phyloP scores from a whole-genome alignment of 2,329 filamentous ascomycete genomes.

The Geosmithia putterillii region DNA sequence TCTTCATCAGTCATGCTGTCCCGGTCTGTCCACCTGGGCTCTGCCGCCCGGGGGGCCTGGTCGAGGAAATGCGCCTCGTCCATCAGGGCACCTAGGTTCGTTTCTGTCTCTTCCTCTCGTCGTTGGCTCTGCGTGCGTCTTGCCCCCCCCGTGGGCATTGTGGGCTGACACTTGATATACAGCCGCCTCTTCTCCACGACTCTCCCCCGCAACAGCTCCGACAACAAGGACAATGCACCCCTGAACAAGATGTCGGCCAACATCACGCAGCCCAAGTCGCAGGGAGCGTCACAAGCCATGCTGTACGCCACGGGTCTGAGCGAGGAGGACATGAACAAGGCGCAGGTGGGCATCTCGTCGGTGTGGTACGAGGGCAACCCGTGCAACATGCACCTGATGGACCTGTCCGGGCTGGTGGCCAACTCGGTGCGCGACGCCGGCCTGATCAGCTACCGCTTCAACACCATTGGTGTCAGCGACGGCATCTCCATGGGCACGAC shows the following conservation, averaged over 20 bases:
- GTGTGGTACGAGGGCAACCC: constrained; percentile 98
- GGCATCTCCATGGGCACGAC: constrained; percentile 97
- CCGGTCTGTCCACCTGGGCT: constrained; percentile 1
- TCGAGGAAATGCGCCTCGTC: neutral
- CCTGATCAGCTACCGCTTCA: constrained; percentile 91
- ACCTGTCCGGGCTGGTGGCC: constrained; percentile 67
- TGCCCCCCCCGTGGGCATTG: neutral
- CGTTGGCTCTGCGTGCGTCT: neutral
- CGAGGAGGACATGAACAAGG: constrained; percentile 85
- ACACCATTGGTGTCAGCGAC: constrained; percentile 96
- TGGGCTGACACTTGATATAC: too few species aligned
- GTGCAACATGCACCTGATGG: constrained; percentile 97
- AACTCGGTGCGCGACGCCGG: constrained; percentile 55
- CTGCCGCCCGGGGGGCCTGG: neutral
- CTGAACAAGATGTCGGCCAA: constrained; percentile 75
- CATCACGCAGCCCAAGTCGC: constrained; percentile 95
- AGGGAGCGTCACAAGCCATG: constrained; percentile 98
- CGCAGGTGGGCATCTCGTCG: constrained; percentile 93
- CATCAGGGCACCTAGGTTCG: neutral
- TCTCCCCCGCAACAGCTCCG: constrained; percentile 28
- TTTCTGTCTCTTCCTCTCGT: neutral
- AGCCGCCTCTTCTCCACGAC: constrained; percentile 39
- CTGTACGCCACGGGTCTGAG: constrained; percentile 86
- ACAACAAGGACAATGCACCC: constrained; percentile 33
- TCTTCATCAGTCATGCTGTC: constrained; percentile 1